Percentiles rank a stretch among this genome's conserved stretches.
Evolutionary conservation across 345 rosid species (phyloP).

Genomic region (Gossypium bickii): DNA sequence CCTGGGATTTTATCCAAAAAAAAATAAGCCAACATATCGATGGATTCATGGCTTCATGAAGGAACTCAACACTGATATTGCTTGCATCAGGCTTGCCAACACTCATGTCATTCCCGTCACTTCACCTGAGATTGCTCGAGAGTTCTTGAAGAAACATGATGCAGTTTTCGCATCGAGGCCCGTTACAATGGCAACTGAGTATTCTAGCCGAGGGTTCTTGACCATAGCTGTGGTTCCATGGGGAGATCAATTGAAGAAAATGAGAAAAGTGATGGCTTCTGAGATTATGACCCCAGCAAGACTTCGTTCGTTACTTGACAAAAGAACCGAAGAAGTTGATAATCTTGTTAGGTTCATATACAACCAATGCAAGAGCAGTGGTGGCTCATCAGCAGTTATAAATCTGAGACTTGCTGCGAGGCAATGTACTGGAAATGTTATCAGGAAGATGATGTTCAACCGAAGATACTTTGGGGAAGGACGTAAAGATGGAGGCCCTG

Average conservation of each 20-base stretch:
- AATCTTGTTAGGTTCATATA: conserved; percentile 35
- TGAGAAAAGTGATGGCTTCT: conserved; percentile 33
- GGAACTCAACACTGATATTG: conserved; percentile 26
- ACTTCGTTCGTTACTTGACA: conserved; percentile 23
- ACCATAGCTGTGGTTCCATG: conserved; percentile 16
- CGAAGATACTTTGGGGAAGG: conserved; percentile 19
- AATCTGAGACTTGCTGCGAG: background rate
- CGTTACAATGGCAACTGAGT: background rate
- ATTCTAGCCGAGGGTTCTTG: conserved; percentile 17
- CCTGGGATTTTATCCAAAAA: conserved; percentile 20
- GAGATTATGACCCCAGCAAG: conserved; percentile 24
- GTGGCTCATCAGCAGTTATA: background rate
- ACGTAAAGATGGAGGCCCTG: conserved; percentile 23
- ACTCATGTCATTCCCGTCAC: conserved; percentile 25
- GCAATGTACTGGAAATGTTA: conserved; percentile 1
- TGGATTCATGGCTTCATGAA: conserved; percentile 30
- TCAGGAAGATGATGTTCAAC: conserved; percentile 23
- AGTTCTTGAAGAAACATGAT: conserved; percentile 35
- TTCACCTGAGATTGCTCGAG: conserved; percentile 33
- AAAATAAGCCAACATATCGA: conserved; percentile 22
- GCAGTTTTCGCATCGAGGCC: conserved; percentile 34
- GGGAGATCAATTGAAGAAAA: conserved; percentile 41
- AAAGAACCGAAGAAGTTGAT: conserved; percentile 44
- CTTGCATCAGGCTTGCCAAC: conserved; percentile 37
- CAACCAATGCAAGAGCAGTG: conserved; percentile 25